Base-by-base conservation (phyloP, 441 rosid genomes). In the Gossypium gossypioides region DNA sequence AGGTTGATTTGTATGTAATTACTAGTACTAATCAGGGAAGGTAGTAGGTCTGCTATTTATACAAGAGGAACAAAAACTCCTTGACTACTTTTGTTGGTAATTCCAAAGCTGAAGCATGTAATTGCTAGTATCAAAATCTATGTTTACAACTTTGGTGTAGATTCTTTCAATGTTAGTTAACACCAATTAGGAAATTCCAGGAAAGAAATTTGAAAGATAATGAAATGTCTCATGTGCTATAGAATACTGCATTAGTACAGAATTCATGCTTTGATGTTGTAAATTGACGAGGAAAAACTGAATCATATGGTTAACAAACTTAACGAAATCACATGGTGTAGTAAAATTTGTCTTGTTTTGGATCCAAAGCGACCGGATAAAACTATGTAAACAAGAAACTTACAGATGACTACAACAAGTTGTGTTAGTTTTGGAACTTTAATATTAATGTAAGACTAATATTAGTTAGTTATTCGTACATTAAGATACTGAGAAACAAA, bases 351-450 rank as follows among this genome's bases (percentile, higher is more conserved):
- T 42, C 16, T 13, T 13, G 8, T 65, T 13, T 4, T 44, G 2
- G 1, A 22, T 65, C 6, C 55, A 6, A 44, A 24, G 37, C 21
- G 13, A 21, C 12, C 37, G 19, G 21, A 44, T 22, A 46, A 6
- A 65, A 65, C 37, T 65, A 65, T 2, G 56, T 65, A 22, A 46
- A 65, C 69, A 46, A 44, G 69, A 24, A 65, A 21, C 24, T 52
- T 52, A 8, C 24, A 52, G 32, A 27, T 27, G 6, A 27, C 32
- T 27, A 27, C 6, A 4, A 4, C 0, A 27, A 27, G 32, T 25
- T 25, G 29, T 4, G 6, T 6, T 27, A 27, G 32, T 27, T 27
- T 27, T 27, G 32, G 32, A 27, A 27, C 32, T 27, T 4, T 4
- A 4, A 27, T 27, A 27, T 18, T 1, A 6, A 51, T 51, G 2